Conservation (phyloP, 2,329 filamentous ascomycete genomes). For the Clarireedia hainanense region DNA sequence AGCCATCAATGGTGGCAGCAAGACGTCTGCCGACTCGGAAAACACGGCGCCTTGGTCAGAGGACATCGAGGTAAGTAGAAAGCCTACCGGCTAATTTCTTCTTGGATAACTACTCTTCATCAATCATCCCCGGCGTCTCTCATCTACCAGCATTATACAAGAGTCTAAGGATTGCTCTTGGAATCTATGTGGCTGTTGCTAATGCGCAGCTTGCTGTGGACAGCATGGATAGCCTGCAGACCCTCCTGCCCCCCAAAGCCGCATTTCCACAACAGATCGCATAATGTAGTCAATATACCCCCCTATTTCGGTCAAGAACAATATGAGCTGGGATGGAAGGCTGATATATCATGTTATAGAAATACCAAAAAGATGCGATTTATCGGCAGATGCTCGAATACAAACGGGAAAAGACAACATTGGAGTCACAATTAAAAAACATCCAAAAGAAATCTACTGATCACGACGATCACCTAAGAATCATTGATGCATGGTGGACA, state of each 20-base stretch:
- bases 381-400: slow-evolving; percentile 97
- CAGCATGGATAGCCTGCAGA: slow-evolving; percentile 35
- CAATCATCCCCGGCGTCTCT: slow-evolving; percentile 10
- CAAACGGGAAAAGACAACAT: slow-evolving; percentile 76
- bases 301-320: slow-evolving; percentile 20
- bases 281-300: slow-evolving; percentile 9
- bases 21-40: slow-evolving; percentile 56
- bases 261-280: slow-evolving; percentile 17
- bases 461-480: slow-evolving; percentile 87
- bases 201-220: slow-evolving; percentile 38
- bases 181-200: slow-evolving; percentile 31
- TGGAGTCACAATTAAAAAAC: slow-evolving; percentile 76
- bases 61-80: slow-evolving; percentile 61
- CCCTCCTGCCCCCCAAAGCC: slow-evolving; percentile 18
- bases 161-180: slow-evolving; percentile 14
- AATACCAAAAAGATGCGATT: slow-evolving; percentile 93
- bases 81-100: slow-evolving; percentile 8
- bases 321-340: slow-evolving; percentile 33
- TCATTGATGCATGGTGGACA: slow-evolving; percentile 88
- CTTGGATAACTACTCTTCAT: slow-evolving; percentile 2
- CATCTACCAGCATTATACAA: slow-evolving; percentile 17
- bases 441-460: slow-evolving; percentile 69
- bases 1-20: slow-evolving; percentile 73
- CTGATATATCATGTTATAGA: slow-evolving; percentile 42
- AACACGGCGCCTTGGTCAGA: slow-evolving; percentile 55